A percentile compares a stretch with the other conserved stretches of the same genome.
Evolutionary conservation across 164 flowering plant genomes (phyloP).

Genomic region (Echeveria elegans): DNA sequence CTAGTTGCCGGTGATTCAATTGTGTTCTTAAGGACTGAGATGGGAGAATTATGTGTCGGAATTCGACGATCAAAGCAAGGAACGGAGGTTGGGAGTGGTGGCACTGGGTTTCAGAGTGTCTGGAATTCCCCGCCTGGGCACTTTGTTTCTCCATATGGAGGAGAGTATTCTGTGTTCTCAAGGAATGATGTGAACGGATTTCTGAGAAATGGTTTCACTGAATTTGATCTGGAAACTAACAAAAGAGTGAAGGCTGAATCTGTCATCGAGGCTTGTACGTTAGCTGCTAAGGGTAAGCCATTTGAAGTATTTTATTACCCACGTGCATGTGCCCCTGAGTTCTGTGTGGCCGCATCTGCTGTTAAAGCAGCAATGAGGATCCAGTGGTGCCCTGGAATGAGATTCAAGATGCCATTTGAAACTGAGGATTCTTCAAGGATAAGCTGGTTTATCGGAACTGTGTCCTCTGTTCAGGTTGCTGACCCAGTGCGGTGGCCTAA

Average conservation of each 20-base stretch:
- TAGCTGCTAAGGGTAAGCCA: constrained; percentile 55
- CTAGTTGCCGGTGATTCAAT: constrained; percentile 92
- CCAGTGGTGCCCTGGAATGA: constrained; percentile 79
- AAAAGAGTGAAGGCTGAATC: constrained; percentile 48
- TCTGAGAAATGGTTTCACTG: constrained; percentile 25
- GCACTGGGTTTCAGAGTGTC: constrained; percentile 32
- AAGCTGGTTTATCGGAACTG: constrained; percentile 97
- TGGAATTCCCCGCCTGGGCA: constrained; percentile 44
- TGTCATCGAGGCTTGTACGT: constrained; percentile 54
- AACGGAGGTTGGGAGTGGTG: constrained; percentile 44
- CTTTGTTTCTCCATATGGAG: constrained; percentile 28
- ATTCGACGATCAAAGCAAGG: constrained; percentile 76
- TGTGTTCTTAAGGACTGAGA: constrained; percentile 69
- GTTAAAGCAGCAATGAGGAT: constrained; percentile 62
- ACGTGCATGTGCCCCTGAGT: constrained; percentile 82
- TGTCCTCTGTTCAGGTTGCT: constrained; percentile 70
- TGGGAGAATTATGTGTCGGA: constrained; percentile 84
- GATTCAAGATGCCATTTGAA: constrained; percentile 97
- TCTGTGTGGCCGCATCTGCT: constrained; percentile 55
- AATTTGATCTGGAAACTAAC: constrained; percentile 22
- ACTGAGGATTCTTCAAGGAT: constrained; percentile 92
- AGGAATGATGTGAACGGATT: constrained; percentile 49
- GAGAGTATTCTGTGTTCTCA: constrained; percentile 32
- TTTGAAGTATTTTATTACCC: constrained; percentile 91
- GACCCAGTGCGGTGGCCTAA: constrained; percentile 86